A percentile compares a stretch with the other conserved stretches of the same genome.
These are phyloP conservation scores for Nicotiana knightiana DNA, from an alignment of 257 asterid species.

Conservation along the genomic window DNA sequence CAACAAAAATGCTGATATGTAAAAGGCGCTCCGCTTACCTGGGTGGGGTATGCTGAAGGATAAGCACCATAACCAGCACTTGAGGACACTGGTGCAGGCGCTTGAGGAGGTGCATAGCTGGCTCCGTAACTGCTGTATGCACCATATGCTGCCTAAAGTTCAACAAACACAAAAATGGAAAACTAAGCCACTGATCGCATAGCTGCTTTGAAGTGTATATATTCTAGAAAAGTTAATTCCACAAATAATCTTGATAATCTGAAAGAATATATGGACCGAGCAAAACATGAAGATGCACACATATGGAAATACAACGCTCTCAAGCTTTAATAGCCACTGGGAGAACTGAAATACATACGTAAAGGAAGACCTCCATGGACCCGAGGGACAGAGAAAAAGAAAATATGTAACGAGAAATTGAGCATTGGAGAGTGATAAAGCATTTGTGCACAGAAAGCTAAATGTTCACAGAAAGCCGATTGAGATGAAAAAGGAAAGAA, in stretches of 20 bases:
- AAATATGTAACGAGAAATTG: background rate
- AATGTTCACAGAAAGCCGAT: background rate
- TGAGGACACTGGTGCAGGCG: constrained; percentile 69
- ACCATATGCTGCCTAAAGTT: constrained; percentile 58
- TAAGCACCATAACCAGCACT: constrained; percentile 76
- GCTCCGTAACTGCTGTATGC: constrained; percentile 65
- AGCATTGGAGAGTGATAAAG: background rate
- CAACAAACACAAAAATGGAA: background rate
- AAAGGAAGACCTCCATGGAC: background rate
- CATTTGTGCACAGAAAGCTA: background rate
- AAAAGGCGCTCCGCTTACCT: constrained; percentile 34
- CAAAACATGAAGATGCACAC: background rate
- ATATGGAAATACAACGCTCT: background rate
- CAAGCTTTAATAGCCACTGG: background rate
- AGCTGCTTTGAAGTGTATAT: background rate
- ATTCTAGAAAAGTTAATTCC: background rate
- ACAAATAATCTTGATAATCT: background rate
- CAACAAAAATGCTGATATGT: background rate
- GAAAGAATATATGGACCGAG: constrained; percentile 1
- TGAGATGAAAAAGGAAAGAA: background rate
- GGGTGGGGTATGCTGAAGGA: constrained; percentile 72
- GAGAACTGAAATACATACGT: background rate
- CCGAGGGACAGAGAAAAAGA: background rate
- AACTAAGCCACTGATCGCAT: background rate
- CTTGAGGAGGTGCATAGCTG: constrained; percentile 59